These are phyloP conservation scores for Deuterostichococcus epilithicus DNA, from an alignment of 139 green algal genomes.

Conservation along the genomic window DNA sequence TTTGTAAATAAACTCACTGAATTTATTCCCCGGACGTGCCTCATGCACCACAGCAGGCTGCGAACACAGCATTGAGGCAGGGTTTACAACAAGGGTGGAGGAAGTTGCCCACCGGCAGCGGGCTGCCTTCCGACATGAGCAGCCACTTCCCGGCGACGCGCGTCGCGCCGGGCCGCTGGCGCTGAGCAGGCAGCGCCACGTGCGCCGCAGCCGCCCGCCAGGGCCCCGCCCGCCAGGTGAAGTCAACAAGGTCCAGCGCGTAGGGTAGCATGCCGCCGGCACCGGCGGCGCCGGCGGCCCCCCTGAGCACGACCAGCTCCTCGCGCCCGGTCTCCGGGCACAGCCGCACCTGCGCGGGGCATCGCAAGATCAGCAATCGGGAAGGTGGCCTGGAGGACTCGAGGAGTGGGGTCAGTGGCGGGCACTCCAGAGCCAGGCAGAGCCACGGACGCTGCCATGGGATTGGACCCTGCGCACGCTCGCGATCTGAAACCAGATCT, in stretches of 20 bases:
- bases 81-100: not conserved
- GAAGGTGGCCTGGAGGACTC: not conserved
- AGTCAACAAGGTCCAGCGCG: conserved; percentile 22
- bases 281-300: too few relatives aligned
- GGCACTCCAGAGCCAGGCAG: too few relatives aligned
- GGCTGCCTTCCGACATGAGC: conserved; percentile 12
- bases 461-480: too few relatives aligned
- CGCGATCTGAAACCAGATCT: not conserved
- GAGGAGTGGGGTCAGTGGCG: too few relatives aligned
- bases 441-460: too few relatives aligned
- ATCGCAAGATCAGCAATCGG: not conserved
- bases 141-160: conserved; percentile 11
- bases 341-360: conserved; percentile 5
- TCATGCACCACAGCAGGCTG: not conserved
- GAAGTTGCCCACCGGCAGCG: not conserved
- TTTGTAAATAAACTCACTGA: not conserved
- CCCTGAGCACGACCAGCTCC: conserved; percentile 18
- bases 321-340: conserved; percentile 11
- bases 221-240: conserved; percentile 5
- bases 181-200: not conserved
- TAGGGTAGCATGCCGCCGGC: conserved; percentile 16
- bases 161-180: conserved; percentile 15
- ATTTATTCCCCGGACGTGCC: not conserved
- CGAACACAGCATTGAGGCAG: not conserved
- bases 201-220: not conserved